Conservation (phyloP, 441 rosid species). For the Adansonia grandidieri region DNA sequence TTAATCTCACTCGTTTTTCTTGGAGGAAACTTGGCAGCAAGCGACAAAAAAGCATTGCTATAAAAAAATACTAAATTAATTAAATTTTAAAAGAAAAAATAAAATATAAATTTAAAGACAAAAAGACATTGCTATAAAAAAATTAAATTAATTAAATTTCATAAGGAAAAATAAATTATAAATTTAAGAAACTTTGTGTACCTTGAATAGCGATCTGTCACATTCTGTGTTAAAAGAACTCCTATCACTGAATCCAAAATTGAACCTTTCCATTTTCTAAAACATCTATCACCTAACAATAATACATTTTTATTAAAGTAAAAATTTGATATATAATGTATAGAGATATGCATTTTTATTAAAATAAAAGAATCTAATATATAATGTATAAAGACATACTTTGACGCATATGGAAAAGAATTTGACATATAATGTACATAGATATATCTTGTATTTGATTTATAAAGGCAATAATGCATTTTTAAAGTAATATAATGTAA, state of each 20-base stretch:
- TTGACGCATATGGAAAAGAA: neutral
- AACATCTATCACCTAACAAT: slow-evolving; percentile 58
- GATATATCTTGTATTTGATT: slow-evolving; percentile 51
- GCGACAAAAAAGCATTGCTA: slow-evolving; percentile 65
- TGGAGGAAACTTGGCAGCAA: slow-evolving; percentile 51
- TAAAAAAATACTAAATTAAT: slow-evolving; percentile 6
- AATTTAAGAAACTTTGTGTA: slow-evolving; percentile 14
- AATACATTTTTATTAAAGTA: neutral
- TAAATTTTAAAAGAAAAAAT: neutral
- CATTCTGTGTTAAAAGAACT: slow-evolving; percentile 67
- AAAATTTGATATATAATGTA: neutral
- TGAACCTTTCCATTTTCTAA: slow-evolving; percentile 68
- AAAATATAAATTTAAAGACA: too few species aligned
- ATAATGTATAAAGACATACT: too few species aligned
- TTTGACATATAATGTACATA: neutral
- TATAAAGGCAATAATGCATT: slow-evolving; percentile 42
- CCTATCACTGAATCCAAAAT: slow-evolving; percentile 67
- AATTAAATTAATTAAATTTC: slow-evolving; percentile 8
- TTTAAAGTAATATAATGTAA: too few species aligned
- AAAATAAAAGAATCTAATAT: too few species aligned
- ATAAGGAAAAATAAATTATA: too few species aligned
- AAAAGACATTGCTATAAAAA: slow-evolving; percentile 9
- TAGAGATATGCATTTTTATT: neutral
- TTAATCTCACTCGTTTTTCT: slow-evolving; percentile 2
- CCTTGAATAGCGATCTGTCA: slow-evolving; percentile 66